Conservation (phyloP, 2,329 filamentous ascomycete species). For the Cladophialophora psammophila region DNA sequence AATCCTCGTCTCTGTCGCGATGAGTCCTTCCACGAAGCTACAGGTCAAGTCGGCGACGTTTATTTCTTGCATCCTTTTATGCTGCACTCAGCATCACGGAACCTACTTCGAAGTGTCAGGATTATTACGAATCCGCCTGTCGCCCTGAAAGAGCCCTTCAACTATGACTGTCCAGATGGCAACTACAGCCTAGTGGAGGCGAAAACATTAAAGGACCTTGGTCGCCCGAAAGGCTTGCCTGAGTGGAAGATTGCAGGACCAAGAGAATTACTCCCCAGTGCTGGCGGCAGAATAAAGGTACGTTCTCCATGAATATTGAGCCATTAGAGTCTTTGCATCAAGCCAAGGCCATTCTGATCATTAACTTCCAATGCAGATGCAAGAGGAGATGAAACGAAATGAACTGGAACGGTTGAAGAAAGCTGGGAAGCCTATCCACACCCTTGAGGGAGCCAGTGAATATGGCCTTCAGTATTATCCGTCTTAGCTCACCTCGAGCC, state of each 20-base stretch:
- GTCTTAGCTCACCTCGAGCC: not conserved
- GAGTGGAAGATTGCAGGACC: constrained; percentile 58
- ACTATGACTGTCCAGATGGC: constrained; percentile 56
- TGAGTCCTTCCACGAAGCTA: constrained; percentile 59
- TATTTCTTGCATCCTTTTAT: constrained; percentile 63
- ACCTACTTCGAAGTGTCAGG: constrained; percentile 49
- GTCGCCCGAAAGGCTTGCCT: constrained; percentile 53
- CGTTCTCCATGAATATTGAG: not conserved
- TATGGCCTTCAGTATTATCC: constrained; percentile 16
- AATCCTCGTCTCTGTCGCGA: constrained; percentile 32
- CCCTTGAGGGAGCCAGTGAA: constrained; percentile 5
- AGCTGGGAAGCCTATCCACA: constrained; percentile 19
- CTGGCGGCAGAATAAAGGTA: constrained; percentile 18
- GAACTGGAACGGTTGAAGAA: constrained; percentile 17
- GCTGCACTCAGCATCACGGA: constrained; percentile 61
- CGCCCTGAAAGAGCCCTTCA: constrained; percentile 59
- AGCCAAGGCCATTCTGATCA: not conserved
- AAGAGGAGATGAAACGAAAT: constrained; percentile 20
- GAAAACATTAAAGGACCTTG: constrained; percentile 59
- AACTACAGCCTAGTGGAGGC: constrained; percentile 60
- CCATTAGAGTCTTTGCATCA: not conserved
- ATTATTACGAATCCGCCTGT: constrained; percentile 65
- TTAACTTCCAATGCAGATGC: constrained; percentile 4
- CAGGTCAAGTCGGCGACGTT: constrained; percentile 61
- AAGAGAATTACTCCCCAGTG: constrained; percentile 56